Base-by-base conservation (phyloP, 768 basidiomycete species). In the Suillus luteus region DNA sequence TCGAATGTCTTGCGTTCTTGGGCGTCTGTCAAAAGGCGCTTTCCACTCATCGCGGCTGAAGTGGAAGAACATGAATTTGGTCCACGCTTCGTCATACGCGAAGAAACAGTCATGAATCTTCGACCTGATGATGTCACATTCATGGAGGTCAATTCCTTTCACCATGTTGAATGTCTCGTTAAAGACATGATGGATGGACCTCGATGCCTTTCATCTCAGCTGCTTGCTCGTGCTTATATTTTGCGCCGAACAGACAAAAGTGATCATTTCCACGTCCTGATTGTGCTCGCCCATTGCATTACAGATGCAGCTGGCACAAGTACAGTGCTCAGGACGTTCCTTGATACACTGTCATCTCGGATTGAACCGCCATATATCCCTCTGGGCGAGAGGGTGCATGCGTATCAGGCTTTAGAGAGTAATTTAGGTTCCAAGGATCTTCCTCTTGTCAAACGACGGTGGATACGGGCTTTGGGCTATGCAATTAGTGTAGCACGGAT, bases 291-390 rank as follows among this genome's bases (percentile, higher is more conserved):
- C 3, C 86, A 87, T 67, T 71, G 73, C 64, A 82, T 86, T 63
- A 79, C 81, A 3, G 85, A 87, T 71, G 83, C 81, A 22, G 80
- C 81, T 60, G 74, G 81, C 17, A 82, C 81, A 61, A 68, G 72
- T 14, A 79, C 79, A 0, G 65, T 85, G 35, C 60, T 81, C 48
- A 78, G 79, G 59, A 73, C 75, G 3, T 82, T 86, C 64, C 72
- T 85, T 35, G 75, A 83, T 43, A 69, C 76, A 3, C 70, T 86
- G 52, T 58, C 58, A 3, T 69, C 65, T 22, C 57, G 54, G 14
- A 60, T 59, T 41, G 64, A 68, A 24, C 54, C 65, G 22, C 44
- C 52, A 33, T 17, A 62, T 33, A 48, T 72, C 55, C 66, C 74
- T 38, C 43, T 83, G 44, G 65, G 73, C 52, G 68, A 78, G 37